Evolutionary conservation across 2,329 filamentous ascomycete species (phyloP), one percentile per base, ranked within the genome.

Genomic region (Diaporthe nobilis): DNA sequence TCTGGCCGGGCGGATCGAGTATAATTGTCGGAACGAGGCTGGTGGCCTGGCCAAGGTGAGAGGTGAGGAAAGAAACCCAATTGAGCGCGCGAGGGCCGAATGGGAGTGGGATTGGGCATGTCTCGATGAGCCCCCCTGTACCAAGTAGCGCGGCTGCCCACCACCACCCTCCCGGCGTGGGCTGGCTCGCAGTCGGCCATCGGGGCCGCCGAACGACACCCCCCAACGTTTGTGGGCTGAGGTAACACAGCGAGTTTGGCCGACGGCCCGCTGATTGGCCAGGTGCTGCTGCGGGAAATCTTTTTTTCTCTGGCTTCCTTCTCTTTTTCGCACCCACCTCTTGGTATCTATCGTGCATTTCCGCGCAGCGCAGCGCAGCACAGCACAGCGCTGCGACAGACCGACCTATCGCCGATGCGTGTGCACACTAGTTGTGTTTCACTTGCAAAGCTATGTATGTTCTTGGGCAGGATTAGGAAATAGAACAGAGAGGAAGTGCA

Each of bases 371-470:
- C 51, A 39, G 34, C 51, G 3, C 37, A 2, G 22, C n/a, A n/a
- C n/a, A 37, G 49, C 49, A 34, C 51, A 39, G 34, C 51, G 3
- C 37, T 1, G 22, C 22, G 13, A 70, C 65, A 55, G 42, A 42
- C 65, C 65, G 65, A 70, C 65, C 34, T 70, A 70, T 70, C 65
- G 65, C 65, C 65, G 65, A 70, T 31, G 65, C 8, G 31, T 51
- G 51, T 55, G 53, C 61, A 49, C 39, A 49, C 39, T 28, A 4
- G n/a, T 20, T 13, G 34, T 70, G 65, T 70, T 70, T 70, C 49
- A 70, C 65, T 15, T 55, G 65, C 65, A 55, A 49, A 22, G 15
- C 37, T 57, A 17, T 34, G 10, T 57, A 17, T 34, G 10, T 31
- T n/a, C n/a, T 28, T 15, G 49, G 12, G 15, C 34, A 55, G 49